Conservation (phyloP, 345 rosid genomes). For the Sisymbrium altissimum region DNA sequence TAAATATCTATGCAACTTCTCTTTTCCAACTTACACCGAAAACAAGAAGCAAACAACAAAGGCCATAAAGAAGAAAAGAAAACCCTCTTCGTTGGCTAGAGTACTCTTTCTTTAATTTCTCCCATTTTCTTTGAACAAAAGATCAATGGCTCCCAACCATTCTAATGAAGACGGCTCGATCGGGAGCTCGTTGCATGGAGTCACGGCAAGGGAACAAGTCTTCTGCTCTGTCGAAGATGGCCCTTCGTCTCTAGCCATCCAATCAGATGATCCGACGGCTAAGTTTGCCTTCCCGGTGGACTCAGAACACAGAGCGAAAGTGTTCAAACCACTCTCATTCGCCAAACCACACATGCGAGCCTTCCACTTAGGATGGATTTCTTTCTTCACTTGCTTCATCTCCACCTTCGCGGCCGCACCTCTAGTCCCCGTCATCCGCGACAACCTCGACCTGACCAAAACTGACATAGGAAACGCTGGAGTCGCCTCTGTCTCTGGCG, state of each 20-base stretch:
- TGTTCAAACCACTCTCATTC: constrained; percentile 55
- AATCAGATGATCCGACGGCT: constrained; percentile 38
- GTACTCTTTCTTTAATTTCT: neutral
- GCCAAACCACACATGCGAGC: constrained; percentile 88
- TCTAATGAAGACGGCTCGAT: constrained; percentile 32
- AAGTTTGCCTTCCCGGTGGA: constrained; percentile 69
- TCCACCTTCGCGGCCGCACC: constrained; percentile 93
- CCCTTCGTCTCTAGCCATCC: constrained; percentile 4
- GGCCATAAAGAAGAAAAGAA: constrained; percentile 2
- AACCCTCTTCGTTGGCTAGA: neutral
- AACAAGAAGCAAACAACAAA: neutral
- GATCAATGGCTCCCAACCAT: constrained; percentile 35
- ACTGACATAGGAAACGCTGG: constrained; percentile 76
- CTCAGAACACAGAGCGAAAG: constrained; percentile 80
- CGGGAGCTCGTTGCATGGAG: constrained; percentile 69
- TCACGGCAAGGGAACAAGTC: constrained; percentile 55
- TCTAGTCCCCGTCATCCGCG: constrained; percentile 71
- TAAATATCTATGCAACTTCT: neutral
- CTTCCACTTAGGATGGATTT: constrained; percentile 83
- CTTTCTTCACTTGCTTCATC: constrained; percentile 84
- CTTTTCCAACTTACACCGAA: constrained; percentile 20
- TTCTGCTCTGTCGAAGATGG: constrained; percentile 44
- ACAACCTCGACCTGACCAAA: constrained; percentile 67
- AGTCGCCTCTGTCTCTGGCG: constrained; percentile 79
- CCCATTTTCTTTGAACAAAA: neutral